A percentile compares a stretch with the other conserved stretches of the same genome.
Evolutionary conservation across 2,329 filamentous ascomycete genomes (phyloP).

Genomic region (Ilyonectria mors-panacis): DNA sequence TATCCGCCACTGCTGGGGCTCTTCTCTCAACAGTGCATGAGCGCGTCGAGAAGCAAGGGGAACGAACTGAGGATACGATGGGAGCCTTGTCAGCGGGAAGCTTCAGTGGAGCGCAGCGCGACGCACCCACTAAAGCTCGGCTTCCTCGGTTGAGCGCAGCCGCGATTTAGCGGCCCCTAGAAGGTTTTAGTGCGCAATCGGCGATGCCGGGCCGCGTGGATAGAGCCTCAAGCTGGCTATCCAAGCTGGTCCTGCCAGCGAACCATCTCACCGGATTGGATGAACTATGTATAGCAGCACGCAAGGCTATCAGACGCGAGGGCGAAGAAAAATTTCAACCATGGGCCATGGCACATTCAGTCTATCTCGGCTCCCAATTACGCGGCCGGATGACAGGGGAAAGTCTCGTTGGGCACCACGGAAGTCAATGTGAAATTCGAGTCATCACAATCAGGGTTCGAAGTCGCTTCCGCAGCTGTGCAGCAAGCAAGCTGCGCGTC

Average conservation of each 20-base stretch:
- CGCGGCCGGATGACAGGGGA: constrained; percentile 10
- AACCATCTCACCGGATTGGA: constrained; percentile 18
- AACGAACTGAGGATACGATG: no score
- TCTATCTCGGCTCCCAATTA: constrained; percentile 12
- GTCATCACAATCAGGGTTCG: constrained; percentile 10
- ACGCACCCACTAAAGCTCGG: constrained; percentile 21
- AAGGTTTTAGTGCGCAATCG: constrained; percentile 27
- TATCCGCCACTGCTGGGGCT: not conserved
- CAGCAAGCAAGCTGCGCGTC: constrained; percentile 10
- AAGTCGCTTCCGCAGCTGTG: constrained; percentile 9
- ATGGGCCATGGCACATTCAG: not conserved
- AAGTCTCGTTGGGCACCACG: constrained; percentile 12
- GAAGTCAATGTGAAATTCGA: constrained; percentile 10
- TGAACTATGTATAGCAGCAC: constrained; percentile 18
- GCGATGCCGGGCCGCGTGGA: constrained; percentile 31
- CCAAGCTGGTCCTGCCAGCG: constrained; percentile 15
- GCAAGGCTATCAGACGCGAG: constrained; percentile 17
- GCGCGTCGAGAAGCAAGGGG: not conserved
- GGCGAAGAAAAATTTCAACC: constrained; percentile 12
- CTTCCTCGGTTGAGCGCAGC: constrained; percentile 5
- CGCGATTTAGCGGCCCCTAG: constrained; percentile 25
- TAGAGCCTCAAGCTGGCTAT: constrained; percentile 15
- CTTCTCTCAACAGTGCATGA: not conserved
- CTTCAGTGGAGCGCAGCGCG: constrained; percentile 4
- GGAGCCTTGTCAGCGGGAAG: no score